Conservation (phyloP, 2,329 filamentous ascomycete genomes). For the Claviceps sp. region DNA sequence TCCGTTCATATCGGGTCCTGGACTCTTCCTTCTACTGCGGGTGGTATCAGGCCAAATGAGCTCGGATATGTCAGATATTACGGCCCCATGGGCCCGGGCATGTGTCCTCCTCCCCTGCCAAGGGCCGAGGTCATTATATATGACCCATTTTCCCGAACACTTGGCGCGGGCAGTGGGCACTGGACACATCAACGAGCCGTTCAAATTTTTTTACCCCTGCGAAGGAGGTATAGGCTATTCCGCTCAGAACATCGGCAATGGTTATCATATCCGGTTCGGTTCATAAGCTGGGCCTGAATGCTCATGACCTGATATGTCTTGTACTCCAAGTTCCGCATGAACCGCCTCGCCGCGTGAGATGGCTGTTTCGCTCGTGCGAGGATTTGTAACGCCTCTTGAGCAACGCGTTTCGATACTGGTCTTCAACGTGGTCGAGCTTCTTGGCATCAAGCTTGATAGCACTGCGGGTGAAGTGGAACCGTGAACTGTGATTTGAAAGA, state of each 20-base stretch:
- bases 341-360: no score
- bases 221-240: neutral
- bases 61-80: neutral
- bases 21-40: neutral
- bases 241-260: neutral
- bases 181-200: neutral
- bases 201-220: neutral
- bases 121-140: neutral
- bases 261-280: neutral
- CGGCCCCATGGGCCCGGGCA: neutral
- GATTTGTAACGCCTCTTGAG: conserved; percentile 8
- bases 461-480: conserved; percentile 75
- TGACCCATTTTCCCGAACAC: neutral
- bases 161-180: neutral
- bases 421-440: conserved; percentile 72
- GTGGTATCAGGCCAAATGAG: neutral
- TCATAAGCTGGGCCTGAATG: neutral
- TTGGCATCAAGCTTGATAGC: conserved; percentile 71
- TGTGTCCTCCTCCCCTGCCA: neutral
- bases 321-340: no score
- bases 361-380: no score
- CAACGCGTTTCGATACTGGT: conserved; percentile 38
- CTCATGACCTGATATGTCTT: no score
- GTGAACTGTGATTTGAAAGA: conserved; percentile 43
- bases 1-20: neutral